phyloP scores from a whole-genome alignment of 139 green algal species.

The Chlamydomonas sp. region DNA sequence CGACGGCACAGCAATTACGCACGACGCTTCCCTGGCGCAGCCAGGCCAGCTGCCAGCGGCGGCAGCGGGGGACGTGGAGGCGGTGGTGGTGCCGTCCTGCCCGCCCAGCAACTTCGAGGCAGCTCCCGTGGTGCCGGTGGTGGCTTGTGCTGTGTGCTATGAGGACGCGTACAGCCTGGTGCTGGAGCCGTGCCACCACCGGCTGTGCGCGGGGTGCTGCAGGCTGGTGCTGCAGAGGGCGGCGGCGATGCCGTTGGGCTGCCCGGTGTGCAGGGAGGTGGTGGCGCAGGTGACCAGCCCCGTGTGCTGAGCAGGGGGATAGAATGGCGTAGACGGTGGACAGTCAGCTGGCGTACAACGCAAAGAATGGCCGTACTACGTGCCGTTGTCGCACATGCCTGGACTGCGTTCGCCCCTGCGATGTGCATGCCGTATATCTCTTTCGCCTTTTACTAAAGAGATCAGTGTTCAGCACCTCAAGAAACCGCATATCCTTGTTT shows the following conservation, averaged over 20 bases:
- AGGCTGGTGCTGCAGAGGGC: background rate
- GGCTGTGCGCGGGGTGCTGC: conserved; percentile 4
- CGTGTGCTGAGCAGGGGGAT: background rate
- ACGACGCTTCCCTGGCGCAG: too few species aligned
- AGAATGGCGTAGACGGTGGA: background rate
- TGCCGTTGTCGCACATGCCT: too few species aligned
- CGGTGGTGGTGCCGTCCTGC: background rate
- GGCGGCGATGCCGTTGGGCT: background rate
- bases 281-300: conserved; percentile 23
- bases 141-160: conserved; percentile 6
- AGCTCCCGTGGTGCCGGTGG: conserved; percentile 14
- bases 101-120: background rate
- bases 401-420: too few species aligned
- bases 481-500: too few species aligned
- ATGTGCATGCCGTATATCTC: too few species aligned
- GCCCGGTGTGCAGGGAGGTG: background rate
- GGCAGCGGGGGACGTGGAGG: background rate
- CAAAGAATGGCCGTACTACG: too few species aligned
- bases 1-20: background rate
- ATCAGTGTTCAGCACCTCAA: too few species aligned
- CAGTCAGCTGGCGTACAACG: too few species aligned
- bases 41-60: background rate
- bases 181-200: conserved; percentile 23
- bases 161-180: conserved; percentile 16
- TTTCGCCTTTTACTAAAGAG: too few species aligned